Conservation (phyloP, 768 basidiomycete genomes). For the Mycena filopes region DNA sequence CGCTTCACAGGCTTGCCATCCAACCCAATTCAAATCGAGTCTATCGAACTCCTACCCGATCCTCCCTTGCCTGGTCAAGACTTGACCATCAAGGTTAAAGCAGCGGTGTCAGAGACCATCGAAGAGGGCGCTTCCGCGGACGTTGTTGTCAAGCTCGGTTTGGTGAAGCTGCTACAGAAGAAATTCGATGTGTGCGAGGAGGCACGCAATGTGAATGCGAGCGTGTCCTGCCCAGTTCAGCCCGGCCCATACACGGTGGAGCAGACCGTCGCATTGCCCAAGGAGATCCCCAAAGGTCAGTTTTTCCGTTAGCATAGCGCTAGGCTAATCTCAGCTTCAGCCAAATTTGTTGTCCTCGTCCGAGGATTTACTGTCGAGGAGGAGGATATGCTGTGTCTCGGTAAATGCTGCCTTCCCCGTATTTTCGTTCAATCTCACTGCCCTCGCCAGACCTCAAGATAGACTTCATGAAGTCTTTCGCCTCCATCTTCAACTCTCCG, state of each 20-base stretch:
- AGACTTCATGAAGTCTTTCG: constrained; percentile 71
- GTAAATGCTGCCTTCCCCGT: constrained; percentile 7
- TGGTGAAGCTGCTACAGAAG: constrained; percentile 89
- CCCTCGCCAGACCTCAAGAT: constrained; percentile 64
- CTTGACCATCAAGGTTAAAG: constrained; percentile 86
- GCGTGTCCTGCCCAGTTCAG: constrained; percentile 86
- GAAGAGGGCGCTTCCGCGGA: constrained; percentile 93
- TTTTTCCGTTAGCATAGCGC: background rate
- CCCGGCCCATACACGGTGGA: constrained; percentile 75
- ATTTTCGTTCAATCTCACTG: background rate
- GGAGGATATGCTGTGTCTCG: constrained; percentile 80
- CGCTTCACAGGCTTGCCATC: constrained; percentile 50
- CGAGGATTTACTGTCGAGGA: constrained; percentile 77
- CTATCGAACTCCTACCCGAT: constrained; percentile 83
- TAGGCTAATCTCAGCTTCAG: constrained; percentile 51
- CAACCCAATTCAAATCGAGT: constrained; percentile 70
- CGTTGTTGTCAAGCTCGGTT: constrained; percentile 92
- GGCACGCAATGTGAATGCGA: constrained; percentile 83
- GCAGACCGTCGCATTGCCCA: constrained; percentile 89
- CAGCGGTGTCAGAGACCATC: constrained; percentile 64
- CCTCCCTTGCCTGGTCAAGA: constrained; percentile 90
- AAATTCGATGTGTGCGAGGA: constrained; percentile 92
- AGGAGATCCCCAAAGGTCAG: constrained; percentile 87
- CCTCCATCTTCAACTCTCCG: constrained; percentile 36
- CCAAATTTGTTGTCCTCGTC: constrained; percentile 84